Evolutionary conservation across 306 rosid species (phyloP).

Genomic region (Medicago ruthenica): DNA sequence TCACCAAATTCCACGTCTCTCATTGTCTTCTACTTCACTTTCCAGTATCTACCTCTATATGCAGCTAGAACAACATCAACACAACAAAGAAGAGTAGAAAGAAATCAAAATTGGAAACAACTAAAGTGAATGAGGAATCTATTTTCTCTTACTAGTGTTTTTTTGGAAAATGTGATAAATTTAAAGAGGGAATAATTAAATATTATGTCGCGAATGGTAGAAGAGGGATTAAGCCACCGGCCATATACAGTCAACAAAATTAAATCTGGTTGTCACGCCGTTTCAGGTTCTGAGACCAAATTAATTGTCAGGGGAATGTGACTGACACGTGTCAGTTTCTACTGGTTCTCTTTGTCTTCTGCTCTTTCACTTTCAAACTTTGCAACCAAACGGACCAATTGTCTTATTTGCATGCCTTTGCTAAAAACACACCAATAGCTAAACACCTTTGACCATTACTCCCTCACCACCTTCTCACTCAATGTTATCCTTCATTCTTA

Average conservation of each 20-base stretch:
- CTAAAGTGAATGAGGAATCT: constrained; percentile 40
- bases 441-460: neutral
- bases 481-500: neutral
- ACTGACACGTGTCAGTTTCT: constrained; percentile 65
- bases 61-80: neutral
- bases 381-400: constrained; percentile 65
- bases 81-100: neutral
- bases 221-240: neutral
- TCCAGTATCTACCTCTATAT: constrained; percentile 13
- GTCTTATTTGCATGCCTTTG: constrained; percentile 73
- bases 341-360: constrained; percentile 29
- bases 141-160: neutral
- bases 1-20: constrained; percentile 72
- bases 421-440: constrained; percentile 23
- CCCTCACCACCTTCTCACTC: neutral
- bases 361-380: constrained; percentile 46
- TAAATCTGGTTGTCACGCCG: constrained; percentile 55
- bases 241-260: constrained; percentile 50
- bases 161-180: constrained; percentile 52
- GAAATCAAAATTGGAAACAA: neutral
- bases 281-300: constrained; percentile 52
- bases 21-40: constrained; percentile 47
- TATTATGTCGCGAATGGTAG: constrained; percentile 25
- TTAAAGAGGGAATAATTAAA: neutral
- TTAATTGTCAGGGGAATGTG: constrained; percentile 56